A percentile compares a stretch with the other conserved stretches of the same genome.
phyloP scores from a whole-genome alignment of 495 filamentous ascomycete species.

The Aspergillus avenaceus region DNA sequence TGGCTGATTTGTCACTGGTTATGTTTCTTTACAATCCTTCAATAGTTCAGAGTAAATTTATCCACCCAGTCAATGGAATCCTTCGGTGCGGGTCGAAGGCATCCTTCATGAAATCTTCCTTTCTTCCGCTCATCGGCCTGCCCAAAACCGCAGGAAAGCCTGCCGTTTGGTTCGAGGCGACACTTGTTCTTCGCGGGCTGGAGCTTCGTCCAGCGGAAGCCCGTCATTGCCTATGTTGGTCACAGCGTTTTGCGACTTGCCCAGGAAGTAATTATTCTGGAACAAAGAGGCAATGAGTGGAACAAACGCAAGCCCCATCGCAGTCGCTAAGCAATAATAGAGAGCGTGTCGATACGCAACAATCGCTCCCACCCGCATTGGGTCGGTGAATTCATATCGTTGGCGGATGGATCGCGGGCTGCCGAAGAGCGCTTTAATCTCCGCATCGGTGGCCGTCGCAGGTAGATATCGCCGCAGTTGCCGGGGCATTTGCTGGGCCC shows the following conservation, averaged over 20 bases:
- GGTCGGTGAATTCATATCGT: constrained; percentile 5
- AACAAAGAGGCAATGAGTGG: constrained; percentile 8
- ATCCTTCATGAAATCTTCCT: too few species aligned
- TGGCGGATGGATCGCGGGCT: constrained; percentile 1
- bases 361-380: constrained; percentile 10
- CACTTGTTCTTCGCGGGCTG: background rate
- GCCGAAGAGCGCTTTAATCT: constrained; percentile 8
- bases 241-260: constrained; percentile 16
- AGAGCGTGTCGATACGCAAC: constrained; percentile 7
- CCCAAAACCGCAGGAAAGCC: background rate
- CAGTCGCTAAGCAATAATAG: constrained; percentile 8
- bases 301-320: constrained; percentile 6
- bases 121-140: background rate
- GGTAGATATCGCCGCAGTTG: constrained; percentile 5
- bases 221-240: constrained; percentile 12
- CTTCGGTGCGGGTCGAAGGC: too few species aligned
- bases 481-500: constrained; percentile 6
- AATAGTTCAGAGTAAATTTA: too few species aligned
- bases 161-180: too few species aligned
- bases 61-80: too few species aligned
- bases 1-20: too few species aligned
- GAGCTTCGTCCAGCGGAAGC: background rate
- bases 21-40: too few species aligned
- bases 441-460: background rate
- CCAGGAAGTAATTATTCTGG: constrained; percentile 13